A percentile compares a stretch with the other conserved stretches of the same genome.
phyloP scores from a whole-genome alignment of 305 asterid species.

The Fraxinus floribunda region DNA sequence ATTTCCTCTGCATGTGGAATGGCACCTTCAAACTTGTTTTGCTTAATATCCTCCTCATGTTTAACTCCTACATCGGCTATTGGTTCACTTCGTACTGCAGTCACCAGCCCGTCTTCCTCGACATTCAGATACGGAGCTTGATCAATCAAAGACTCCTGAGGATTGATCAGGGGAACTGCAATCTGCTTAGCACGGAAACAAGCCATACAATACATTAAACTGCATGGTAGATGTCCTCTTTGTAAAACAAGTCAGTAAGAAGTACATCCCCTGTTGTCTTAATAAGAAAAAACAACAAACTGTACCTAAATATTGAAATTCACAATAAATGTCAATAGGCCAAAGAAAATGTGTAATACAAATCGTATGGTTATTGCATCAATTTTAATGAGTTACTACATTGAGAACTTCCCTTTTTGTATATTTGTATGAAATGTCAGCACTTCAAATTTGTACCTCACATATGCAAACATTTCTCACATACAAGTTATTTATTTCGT shows the following conservation, averaged over 20 bases:
- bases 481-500: not conserved
- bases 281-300: not conserved
- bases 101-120: conserved; percentile 52
- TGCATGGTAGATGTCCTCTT: not conserved
- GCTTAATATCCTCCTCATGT: conserved; percentile 17
- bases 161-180: conserved; percentile 38
- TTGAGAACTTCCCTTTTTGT: not conserved
- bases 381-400: not conserved
- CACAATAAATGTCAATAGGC: not conserved
- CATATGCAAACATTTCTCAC: not conserved
- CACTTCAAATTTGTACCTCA: not conserved
- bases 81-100: conserved; percentile 45
- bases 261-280: not conserved
- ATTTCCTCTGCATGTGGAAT: conserved; percentile 15
- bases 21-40: conserved; percentile 25
- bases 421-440: not conserved
- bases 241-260: not conserved
- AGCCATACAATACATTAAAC: not conserved
- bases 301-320: not conserved
- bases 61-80: conserved; percentile 25
- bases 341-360: not conserved
- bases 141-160: conserved; percentile 64
- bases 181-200: conserved; percentile 34
- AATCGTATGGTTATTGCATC: not conserved
- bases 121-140: conserved; percentile 62